A percentile compares a stretch with the other conserved stretches of the same genome.
Conservation (phyloP, 306 rosid genomes). For the Biancaea sappan region DNA sequence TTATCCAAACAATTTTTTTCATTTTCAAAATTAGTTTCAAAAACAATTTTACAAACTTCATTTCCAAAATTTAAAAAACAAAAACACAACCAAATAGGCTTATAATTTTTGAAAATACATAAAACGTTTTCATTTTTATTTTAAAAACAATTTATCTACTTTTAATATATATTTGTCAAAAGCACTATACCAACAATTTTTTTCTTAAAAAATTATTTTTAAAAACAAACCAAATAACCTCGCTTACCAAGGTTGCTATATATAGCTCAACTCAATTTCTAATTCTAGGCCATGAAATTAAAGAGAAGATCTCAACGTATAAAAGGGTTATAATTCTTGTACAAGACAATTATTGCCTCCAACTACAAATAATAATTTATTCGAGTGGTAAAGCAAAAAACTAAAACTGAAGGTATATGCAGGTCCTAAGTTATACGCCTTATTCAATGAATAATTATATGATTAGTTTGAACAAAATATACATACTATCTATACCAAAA, state of each 20-base stretch:
- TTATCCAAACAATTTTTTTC: too few relatives aligned
- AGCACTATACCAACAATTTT: too few relatives aligned
- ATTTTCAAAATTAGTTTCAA: too few relatives aligned
- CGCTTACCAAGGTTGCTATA: background rate
- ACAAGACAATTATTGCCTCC: background rate
- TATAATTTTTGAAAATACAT: too few relatives aligned
- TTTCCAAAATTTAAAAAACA: too few relatives aligned
- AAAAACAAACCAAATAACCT: too few relatives aligned
- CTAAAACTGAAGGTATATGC: background rate
- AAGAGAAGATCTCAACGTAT: background rate
- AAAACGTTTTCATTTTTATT: too few relatives aligned
- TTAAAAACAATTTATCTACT: too few relatives aligned
- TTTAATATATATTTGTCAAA: too few relatives aligned
- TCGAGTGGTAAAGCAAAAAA: background rate
- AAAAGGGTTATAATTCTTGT: background rate
- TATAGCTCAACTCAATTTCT: background rate
- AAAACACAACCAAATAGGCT: too few relatives aligned
- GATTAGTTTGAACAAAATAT: conserved; percentile 17
- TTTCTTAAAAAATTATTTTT: too few relatives aligned
- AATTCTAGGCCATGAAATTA: background rate
- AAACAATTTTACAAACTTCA: too few relatives aligned
- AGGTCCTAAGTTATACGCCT: background rate
- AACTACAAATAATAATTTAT: background rate
- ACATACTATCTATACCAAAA: background rate
- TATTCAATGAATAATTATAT: background rate